Evolutionary conservation across 2,329 filamentous ascomycete genomes (phyloP).

Genomic region (Aspergillus versicolor): DNA sequence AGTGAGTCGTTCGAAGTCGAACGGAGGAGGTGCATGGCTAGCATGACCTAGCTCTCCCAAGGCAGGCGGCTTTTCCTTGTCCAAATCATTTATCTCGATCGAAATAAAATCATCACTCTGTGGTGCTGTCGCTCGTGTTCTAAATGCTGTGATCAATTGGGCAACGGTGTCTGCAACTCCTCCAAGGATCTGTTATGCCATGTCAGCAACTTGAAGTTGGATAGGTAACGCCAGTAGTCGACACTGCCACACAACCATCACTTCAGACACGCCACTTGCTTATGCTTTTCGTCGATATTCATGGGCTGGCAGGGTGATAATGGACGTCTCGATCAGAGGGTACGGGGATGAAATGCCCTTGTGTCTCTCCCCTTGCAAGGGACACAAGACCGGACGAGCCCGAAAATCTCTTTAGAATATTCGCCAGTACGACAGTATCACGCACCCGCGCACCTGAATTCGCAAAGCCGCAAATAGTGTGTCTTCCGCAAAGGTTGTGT

Average conservation of each 20-base stretch:
- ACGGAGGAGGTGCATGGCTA: conserved; percentile 69
- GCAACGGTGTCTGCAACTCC: conserved; percentile 96
- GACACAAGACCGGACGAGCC: not conserved
- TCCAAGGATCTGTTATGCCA: conserved; percentile 64
- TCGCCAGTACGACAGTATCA: not conserved
- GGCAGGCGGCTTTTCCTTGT: conserved; percentile 72
- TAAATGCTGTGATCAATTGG: conserved; percentile 82
- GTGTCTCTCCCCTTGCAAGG: no score
- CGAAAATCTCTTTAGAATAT: not conserved
- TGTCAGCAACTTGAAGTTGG: conserved; percentile 13
- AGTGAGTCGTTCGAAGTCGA: conserved; percentile 92
- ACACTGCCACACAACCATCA: not conserved
- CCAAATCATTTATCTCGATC: conserved; percentile 85
- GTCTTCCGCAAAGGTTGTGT: not conserved
- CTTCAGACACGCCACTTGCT: not conserved
- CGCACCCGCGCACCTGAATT: not conserved
- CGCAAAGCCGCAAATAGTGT: not conserved
- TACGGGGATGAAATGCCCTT: not conserved
- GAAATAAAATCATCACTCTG: conserved; percentile 67
- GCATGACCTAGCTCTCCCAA: conserved; percentile 65
- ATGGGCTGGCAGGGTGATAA: not conserved
- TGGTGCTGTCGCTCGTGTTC: conserved; percentile 58
- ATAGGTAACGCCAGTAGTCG: not conserved
- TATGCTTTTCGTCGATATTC: not conserved
- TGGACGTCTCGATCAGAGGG: not conserved